These are phyloP conservation scores for Russula griseocarnosa DNA, from an alignment of 768 basidiomycete genomes.

Conservation along the genomic window DNA sequence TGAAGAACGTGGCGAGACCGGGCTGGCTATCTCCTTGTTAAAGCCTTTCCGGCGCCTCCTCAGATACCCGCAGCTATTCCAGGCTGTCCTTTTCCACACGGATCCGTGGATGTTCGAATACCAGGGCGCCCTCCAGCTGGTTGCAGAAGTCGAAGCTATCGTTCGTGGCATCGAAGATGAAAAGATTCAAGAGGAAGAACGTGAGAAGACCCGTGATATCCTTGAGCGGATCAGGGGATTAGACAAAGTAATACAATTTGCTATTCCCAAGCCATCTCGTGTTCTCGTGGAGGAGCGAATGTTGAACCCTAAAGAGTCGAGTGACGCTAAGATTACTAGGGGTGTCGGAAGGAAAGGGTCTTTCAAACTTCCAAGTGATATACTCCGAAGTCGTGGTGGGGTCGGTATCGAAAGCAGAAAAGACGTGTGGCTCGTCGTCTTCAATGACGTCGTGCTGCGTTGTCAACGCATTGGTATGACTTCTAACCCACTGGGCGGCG, in stretches of 20 bases:
- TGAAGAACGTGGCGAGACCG: conserved; percentile 85
- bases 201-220: conserved; percentile 91
- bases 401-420: conserved; percentile 58
- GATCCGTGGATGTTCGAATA: conserved; percentile 97
- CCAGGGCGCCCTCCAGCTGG: conserved; percentile 93
- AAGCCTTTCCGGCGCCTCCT: conserved; percentile 96
- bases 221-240: conserved; percentile 95
- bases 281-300: conserved; percentile 80
- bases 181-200: conserved; percentile 93
- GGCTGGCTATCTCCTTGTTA: conserved; percentile 91
- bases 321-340: conserved; percentile 40
- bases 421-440: conserved; percentile 91
- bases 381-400: conserved; percentile 53
- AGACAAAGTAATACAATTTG: conserved; percentile 89
- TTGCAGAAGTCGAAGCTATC: conserved; percentile 95
- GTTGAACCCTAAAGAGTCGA: conserved; percentile 38
- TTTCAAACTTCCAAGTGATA: conserved; percentile 84
- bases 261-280: conserved; percentile 84
- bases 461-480: conserved; percentile 91
- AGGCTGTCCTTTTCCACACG: conserved; percentile 93
- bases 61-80: conserved; percentile 95
- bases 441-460: conserved; percentile 92
- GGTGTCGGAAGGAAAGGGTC: conserved; percentile 77
- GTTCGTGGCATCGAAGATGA: conserved; percentile 97
- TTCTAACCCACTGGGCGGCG: conserved; percentile 67